A percentile compares a stretch with the other conserved stretches of the same genome.
Conservation (phyloP, 139 green algal genomes). For the Eudorina sp. region DNA sequence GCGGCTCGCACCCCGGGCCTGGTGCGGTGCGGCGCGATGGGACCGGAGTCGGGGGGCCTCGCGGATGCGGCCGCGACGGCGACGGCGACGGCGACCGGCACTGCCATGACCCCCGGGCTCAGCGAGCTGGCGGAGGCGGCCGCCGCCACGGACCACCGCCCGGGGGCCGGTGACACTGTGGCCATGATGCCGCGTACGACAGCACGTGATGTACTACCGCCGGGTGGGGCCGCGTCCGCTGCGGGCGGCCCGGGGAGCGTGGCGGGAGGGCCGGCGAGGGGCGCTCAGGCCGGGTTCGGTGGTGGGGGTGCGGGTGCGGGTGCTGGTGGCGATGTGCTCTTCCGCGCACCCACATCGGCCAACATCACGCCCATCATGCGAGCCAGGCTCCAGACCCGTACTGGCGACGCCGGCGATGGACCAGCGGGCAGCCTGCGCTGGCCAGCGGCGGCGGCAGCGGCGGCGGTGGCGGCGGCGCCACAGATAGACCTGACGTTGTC, state of each 20-base stretch:
- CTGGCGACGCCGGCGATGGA: background rate
- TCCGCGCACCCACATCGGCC: conserved; percentile 4
- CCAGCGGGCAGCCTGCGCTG: no score
- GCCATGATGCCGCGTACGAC: no score
- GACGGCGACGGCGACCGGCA: background rate
- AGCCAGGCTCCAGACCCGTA: conserved; percentile 7
- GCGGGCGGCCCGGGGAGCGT: no score
- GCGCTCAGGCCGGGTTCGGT: no score
- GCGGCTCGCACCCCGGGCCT: no score
- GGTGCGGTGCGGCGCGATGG: no score
- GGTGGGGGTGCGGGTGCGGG: background rate
- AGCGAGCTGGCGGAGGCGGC: conserved; percentile 26
- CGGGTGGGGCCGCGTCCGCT: no score
- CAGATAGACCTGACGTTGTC: conserved; percentile 34
- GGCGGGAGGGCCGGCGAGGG: no score
- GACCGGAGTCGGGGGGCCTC: no score
- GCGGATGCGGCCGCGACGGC: no score
- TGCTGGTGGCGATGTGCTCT: background rate
- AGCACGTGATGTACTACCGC: no score
- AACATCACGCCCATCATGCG: conserved; percentile 45
- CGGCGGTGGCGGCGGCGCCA: background rate
- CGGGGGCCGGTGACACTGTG: no score
- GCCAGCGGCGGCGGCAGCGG: background rate
- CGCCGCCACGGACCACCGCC: background rate
- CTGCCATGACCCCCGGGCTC: background rate